These are phyloP conservation scores for Aspergillus brasiliensis DNA, from an alignment of 2,329 filamentous ascomycete species.

Conservation along the genomic window DNA sequence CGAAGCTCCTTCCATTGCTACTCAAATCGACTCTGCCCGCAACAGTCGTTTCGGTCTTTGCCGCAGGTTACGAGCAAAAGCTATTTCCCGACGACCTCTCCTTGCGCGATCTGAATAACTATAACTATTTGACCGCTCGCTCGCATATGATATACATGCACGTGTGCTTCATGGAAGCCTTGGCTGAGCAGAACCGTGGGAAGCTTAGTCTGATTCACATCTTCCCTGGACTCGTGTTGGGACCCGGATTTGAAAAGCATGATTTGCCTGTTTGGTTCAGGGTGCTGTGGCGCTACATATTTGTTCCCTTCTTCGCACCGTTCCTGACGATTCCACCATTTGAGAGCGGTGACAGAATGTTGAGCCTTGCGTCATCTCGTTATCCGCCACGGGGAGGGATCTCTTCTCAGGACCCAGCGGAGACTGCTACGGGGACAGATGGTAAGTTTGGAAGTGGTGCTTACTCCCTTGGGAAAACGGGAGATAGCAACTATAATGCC, in stretches of 20 bases:
- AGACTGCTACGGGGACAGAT: constrained; percentile 2
- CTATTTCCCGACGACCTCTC: constrained; percentile 8
- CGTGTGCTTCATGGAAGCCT: constrained; percentile 1
- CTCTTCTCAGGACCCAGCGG: neutral
- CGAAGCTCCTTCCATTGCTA: constrained; percentile 6
- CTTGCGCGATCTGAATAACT: neutral
- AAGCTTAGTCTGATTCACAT: constrained; percentile 6
- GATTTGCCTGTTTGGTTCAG: constrained; percentile 9
- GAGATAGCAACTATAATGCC: neutral
- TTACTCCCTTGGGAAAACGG: constrained; percentile 3
- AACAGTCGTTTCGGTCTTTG: constrained; percentile 5
- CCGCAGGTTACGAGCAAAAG: constrained; percentile 2
- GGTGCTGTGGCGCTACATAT: constrained; percentile 3
- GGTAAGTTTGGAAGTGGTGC: constrained; percentile 3
- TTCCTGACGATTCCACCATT: neutral
- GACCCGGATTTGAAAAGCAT: neutral
- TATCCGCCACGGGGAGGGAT: constrained; percentile 1
- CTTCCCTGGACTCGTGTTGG: constrained; percentile 10
- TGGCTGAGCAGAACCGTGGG: constrained; percentile 3
- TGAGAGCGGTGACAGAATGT: constrained; percentile 7
- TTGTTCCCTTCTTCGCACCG: constrained; percentile 1
- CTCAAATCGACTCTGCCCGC: constrained; percentile 6
- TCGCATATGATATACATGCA: constrained; percentile 13
- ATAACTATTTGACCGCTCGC: constrained; percentile 4
- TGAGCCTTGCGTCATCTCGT: neutral